Conservation (phyloP, 106 monocot genomes). For the Xerophyta viscosa region DNA sequence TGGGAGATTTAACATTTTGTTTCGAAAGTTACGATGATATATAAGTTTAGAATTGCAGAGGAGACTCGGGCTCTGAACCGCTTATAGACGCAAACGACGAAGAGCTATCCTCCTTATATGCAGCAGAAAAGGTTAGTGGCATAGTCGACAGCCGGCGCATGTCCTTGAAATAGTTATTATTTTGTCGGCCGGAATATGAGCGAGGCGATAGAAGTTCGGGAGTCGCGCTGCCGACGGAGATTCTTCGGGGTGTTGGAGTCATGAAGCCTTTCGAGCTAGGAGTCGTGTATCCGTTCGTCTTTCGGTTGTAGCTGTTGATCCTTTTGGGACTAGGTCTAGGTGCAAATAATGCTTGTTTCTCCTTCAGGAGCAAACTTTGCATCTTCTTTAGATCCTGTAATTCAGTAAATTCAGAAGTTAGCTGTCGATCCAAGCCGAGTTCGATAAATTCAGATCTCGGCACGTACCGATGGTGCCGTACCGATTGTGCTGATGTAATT, state of each 20-base stretch:
- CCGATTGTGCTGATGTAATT: no score
- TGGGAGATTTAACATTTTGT: no score
- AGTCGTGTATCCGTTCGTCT: conserved; percentile 21
- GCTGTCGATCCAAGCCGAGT: no score
- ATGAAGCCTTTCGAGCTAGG: conserved; percentile 43
- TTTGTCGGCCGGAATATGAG: conserved; percentile 59
- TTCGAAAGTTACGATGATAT: no score
- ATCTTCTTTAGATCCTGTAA: conserved; percentile 87
- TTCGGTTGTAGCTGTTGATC: conserved; percentile 46
- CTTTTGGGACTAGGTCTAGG: conserved; percentile 58
- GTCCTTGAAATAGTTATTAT: conserved; percentile 64
- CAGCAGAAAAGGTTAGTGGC: conserved; percentile 48
- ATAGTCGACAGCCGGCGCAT: conserved; percentile 35
- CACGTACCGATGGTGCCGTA: neutral
- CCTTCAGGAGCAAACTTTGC: conserved; percentile 45
- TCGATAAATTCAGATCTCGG: no score
- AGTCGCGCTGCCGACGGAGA: conserved; percentile 57
- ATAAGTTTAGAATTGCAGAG: neutral
- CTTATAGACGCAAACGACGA: conserved; percentile 79
- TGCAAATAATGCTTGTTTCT: conserved; percentile 55
- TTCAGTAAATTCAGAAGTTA: no score
- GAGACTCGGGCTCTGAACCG: conserved; percentile 81
- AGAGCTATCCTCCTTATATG: conserved; percentile 52
- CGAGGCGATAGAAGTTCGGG: conserved; percentile 67
- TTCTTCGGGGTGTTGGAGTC: conserved; percentile 44